phyloP scores from a whole-genome alignment of 257 asterid species.

The Schizonepeta tenuifolia region DNA sequence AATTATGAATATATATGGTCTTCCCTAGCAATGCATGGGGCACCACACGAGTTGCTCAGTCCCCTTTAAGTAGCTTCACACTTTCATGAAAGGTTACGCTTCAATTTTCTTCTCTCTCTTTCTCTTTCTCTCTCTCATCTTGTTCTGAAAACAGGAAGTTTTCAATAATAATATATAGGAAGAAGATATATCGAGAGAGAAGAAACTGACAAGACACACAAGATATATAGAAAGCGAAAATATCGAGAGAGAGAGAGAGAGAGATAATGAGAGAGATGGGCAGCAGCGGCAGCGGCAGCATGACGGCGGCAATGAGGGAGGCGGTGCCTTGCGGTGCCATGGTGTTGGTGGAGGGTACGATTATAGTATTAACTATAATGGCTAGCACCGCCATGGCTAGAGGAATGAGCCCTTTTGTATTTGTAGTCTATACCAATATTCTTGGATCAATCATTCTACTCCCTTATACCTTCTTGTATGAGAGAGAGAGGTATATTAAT shows the following conservation, averaged over 20 bases:
- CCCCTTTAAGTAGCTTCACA: slow-evolving; percentile 68
- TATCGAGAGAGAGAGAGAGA: slow-evolving; percentile 5
- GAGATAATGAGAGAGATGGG: slow-evolving; percentile 21
- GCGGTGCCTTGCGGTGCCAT: slow-evolving; percentile 55
- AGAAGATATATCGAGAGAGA: not conserved
- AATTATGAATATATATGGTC: slow-evolving; percentile 34
- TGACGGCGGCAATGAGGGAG: slow-evolving; percentile 43
- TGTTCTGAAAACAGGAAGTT: slow-evolving; percentile 15
- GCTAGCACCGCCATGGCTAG: slow-evolving; percentile 73
- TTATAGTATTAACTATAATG: slow-evolving; percentile 62
- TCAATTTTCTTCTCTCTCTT: slow-evolving; percentile 34
- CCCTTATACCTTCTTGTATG: slow-evolving; percentile 44
- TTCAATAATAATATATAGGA: slow-evolving; percentile 27
- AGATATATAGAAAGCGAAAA: slow-evolving; percentile 2
- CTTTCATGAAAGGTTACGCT: slow-evolving; percentile 63
- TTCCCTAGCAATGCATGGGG: slow-evolving; percentile 55
- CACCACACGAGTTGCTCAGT: slow-evolving; percentile 77
- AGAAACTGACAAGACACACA: not conserved
- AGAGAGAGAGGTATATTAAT: slow-evolving; percentile 44
- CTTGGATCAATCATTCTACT: slow-evolving; percentile 64
- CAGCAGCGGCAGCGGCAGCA: slow-evolving; percentile 23
- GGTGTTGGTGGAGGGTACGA: slow-evolving; percentile 68
- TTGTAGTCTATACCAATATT: slow-evolving; percentile 75
- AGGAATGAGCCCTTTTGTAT: slow-evolving; percentile 78
- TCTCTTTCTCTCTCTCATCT: slow-evolving; percentile 27